These are phyloP conservation scores for Rhizodiscina lignyota DNA, from an alignment of 495 filamentous ascomycete species.

Conservation along the genomic window DNA sequence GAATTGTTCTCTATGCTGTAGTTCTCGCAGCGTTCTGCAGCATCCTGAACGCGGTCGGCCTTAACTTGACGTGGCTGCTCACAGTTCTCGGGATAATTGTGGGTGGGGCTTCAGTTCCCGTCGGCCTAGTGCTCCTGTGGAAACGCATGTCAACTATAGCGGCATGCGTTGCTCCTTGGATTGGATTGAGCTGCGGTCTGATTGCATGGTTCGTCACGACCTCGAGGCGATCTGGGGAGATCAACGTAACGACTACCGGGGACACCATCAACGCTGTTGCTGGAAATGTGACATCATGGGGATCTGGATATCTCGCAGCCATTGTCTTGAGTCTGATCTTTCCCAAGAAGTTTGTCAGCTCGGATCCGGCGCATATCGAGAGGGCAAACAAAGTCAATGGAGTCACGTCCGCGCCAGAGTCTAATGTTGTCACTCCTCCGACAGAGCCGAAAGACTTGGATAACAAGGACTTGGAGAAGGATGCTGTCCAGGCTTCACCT, in stretches of 20 bases:
- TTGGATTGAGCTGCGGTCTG: conserved; percentile 26
- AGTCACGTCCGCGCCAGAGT: too few relatives aligned
- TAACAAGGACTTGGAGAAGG: too few relatives aligned
- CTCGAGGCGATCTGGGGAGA: conserved; percentile 23
- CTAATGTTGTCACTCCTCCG: too few relatives aligned
- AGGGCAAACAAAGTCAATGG: too few relatives aligned
- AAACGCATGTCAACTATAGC: conserved; percentile 25
- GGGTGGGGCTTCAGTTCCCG: conserved; percentile 30
- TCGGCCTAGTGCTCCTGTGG: conserved; percentile 34
- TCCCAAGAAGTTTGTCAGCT: too few relatives aligned
- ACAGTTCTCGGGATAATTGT: conserved; percentile 27
- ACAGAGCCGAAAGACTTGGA: too few relatives aligned
- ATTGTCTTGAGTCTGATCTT: conserved; percentile 9
- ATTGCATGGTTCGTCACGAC: conserved; percentile 32
- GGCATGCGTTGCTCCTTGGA: conserved; percentile 26
- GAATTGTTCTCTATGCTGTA: conserved; percentile 28
- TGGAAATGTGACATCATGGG: conserved; percentile 20
- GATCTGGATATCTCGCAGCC: conserved; percentile 7
- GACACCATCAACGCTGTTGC: conserved; percentile 27
- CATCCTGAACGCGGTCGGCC: conserved; percentile 13
- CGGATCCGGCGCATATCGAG: too few relatives aligned
- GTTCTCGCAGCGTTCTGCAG: conserved; percentile 16
- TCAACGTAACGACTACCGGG: conserved; percentile 31
- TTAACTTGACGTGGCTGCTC: conserved; percentile 8
- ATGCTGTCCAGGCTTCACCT: too few relatives aligned